Base-by-base conservation (phyloP, 2,329 filamentous ascomycete species). In the Diaporthe destruens region DNA sequence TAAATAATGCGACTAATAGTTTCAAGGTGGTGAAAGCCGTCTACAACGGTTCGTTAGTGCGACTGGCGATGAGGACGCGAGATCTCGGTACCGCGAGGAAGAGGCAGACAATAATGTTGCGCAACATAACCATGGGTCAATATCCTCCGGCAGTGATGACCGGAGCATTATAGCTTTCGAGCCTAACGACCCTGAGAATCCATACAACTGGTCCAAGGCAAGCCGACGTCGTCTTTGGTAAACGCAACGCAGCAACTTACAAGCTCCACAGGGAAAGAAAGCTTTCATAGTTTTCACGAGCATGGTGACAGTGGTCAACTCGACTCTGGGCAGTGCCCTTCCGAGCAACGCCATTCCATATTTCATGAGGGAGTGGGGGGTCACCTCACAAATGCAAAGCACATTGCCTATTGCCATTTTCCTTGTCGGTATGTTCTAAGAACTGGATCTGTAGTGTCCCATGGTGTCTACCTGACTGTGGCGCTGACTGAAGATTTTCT, bases 281-380 rank as follows among this genome's bases (percentile, higher is more conserved):
- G 75, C 81, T 1, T 81, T 83, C 49, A 85, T 93, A 7, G 77
- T 91, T 2, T 77, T 88, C 34, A 84, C 88, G 0, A 86, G 87
- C 1, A 89, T 90, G 81, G 79, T 87, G 75, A 85, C 87, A 69
- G 90, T 93, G 55, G 84, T 92, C 78, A 94, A 94, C 79, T 90
- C 87, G 34, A 93, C 91, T 12, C 88, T 93, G 81, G 89, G 88
- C 1, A 92, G 88, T 54, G 85, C 90, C 0, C 83, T 94, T 6
- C 90, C 91, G 1, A 89, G 89, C 71, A 91, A 91, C 79, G 89
- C 89, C 18, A 85, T 90, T 2, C 84, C 87, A 2, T 87, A 85
- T 67, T 91, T 93, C 59, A 82, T 86, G 3, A 78, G 81, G 3
- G 84, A 91, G 75, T 94, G 91, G 81, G 78, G 84, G 68, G 81